A percentile compares a stretch with the other conserved stretches of the same genome.
Conservation (phyloP, 1,284 basidiomycete genomes). For the Rhodotorula sp. region DNA sequence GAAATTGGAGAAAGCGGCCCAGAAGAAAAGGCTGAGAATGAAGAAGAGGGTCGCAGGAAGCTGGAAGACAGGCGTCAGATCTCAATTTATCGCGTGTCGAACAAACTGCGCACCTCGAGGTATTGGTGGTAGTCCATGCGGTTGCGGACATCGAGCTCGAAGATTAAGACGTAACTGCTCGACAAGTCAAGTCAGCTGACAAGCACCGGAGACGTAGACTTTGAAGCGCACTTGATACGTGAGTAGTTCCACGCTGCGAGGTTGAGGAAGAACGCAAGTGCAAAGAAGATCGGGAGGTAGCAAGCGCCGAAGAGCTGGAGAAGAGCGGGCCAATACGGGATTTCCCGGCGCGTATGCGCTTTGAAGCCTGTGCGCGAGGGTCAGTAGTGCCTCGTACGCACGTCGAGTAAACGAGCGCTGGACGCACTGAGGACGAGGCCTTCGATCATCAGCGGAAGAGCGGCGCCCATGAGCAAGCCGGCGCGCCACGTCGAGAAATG, state of each 20-base stretch:
- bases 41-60: slow-evolving; percentile 51
- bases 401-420: neutral
- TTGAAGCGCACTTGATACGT: slow-evolving; percentile 54
- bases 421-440: slow-evolving; percentile 62
- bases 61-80: slow-evolving; percentile 52
- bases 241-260: slow-evolving; percentile 71
- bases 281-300: slow-evolving; percentile 73
- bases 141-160: slow-evolving; percentile 60
- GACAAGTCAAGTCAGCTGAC: too few relatives aligned
- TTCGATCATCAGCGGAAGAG: slow-evolving; percentile 69
- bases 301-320: slow-evolving; percentile 79
- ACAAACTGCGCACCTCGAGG: slow-evolving; percentile 51
- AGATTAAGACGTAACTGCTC: slow-evolving; percentile 1
- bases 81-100: neutral
- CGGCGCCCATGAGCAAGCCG: slow-evolving; percentile 74
- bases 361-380: slow-evolving; percentile 55
- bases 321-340: slow-evolving; percentile 73
- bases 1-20: slow-evolving; percentile 39
- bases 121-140: slow-evolving; percentile 78
- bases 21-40: slow-evolving; percentile 37
- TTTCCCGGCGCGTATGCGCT: slow-evolving; percentile 58
- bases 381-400: too few relatives aligned
- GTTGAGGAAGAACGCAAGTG: slow-evolving; percentile 74
- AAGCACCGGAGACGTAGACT: too few relatives aligned
- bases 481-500: slow-evolving; percentile 39